Evolutionary conservation across 805 yeast genomes (phyloP).

Genomic region (Aciculoconidium aculeatum): DNA sequence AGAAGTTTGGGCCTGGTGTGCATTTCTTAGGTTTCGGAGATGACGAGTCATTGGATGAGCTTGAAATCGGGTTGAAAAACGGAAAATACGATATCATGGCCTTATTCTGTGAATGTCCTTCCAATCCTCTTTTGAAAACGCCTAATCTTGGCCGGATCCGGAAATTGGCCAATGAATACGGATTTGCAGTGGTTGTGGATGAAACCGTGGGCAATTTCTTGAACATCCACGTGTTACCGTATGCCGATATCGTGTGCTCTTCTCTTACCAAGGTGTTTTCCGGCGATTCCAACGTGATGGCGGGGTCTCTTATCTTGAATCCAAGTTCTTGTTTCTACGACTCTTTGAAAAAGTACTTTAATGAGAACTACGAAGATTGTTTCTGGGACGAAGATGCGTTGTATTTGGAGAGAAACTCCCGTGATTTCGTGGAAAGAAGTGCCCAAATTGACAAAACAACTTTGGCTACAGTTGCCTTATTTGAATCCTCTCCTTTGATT

Average conservation of each 20-base stretch:
- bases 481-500: constrained; percentile 47
- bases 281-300: constrained; percentile 95
- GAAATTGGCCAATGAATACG: constrained; percentile 58
- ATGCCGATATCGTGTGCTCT: constrained; percentile 80
- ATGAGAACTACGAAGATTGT: constrained; percentile 56
- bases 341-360: constrained; percentile 44
- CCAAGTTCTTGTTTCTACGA: constrained; percentile 50
- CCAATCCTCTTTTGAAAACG: constrained; percentile 85
- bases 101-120: constrained; percentile 88
- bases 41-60: constrained; percentile 54
- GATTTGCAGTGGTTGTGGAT: constrained; percentile 80
- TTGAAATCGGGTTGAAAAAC: constrained; percentile 52
- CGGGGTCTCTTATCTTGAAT: constrained; percentile 80
- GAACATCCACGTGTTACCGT: constrained; percentile 74
- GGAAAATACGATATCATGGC: constrained; percentile 61
- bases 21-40: constrained; percentile 84
- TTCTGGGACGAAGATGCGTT: constrained; percentile 95
- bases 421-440: constrained; percentile 74
- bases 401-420: constrained; percentile 83
- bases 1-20: constrained; percentile 89
- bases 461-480: constrained; percentile 46
- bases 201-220: constrained; percentile 92
- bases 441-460: constrained; percentile 52
- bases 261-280: constrained; percentile 89
- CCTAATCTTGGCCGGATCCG: constrained; percentile 69